These are phyloP conservation scores for Chalciporus piperatus DNA, from an alignment of 768 basidiomycete genomes.

Conservation along the genomic window DNA sequence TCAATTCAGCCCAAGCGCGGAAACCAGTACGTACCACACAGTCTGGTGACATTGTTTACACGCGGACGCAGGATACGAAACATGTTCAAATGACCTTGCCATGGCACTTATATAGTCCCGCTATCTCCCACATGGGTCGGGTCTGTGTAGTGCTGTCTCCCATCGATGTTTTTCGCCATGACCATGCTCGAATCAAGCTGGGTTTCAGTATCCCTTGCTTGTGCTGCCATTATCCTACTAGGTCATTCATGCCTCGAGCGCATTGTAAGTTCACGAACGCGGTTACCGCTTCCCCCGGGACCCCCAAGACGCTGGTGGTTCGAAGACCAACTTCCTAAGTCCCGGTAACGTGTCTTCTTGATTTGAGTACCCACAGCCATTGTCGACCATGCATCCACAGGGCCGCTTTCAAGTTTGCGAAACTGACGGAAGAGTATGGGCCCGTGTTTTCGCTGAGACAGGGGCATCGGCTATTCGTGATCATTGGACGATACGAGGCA, in stretches of 20 bases:
- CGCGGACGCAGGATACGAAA: too few species aligned
- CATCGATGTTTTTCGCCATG: background rate
- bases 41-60: too few species aligned
- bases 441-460: constrained; percentile 56
- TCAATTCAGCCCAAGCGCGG: too few species aligned
- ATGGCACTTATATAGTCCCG: too few species aligned
- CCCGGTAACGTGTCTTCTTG: background rate
- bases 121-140: too few species aligned
- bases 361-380: too few species aligned
- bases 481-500: constrained; percentile 29
- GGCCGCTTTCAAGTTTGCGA: constrained; percentile 38
- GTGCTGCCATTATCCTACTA: background rate
- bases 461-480: constrained; percentile 29
- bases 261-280: background rate
- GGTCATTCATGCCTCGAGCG: background rate
- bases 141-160: background rate
- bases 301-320: constrained; percentile 17
- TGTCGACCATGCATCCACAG: constrained; percentile 3
- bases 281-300: constrained; percentile 14
- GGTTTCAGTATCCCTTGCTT: background rate
- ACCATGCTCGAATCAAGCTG: background rate
- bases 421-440: constrained; percentile 59
- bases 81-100: too few species aligned
- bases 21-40: too few species aligned
- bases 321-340: constrained; percentile 8